phyloP scores from a whole-genome alignment of 352 stramenopile genomes.

The Globisporangium apiculatum region DNA sequence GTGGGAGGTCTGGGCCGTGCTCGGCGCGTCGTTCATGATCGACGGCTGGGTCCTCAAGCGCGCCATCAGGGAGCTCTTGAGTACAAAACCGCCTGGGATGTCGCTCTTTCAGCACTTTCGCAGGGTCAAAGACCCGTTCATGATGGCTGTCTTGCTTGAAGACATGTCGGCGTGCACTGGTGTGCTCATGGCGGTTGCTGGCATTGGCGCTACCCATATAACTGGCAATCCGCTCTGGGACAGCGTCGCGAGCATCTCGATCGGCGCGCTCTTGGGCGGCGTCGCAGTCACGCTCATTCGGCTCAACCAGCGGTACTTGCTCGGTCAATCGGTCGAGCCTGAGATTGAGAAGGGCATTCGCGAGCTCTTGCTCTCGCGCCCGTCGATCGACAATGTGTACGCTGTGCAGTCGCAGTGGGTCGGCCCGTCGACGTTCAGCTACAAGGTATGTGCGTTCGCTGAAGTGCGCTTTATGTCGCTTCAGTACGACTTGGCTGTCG shows the following conservation, averaged over 20 bases:
- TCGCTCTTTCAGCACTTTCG: conserved; percentile 65
- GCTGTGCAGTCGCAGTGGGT: conserved; percentile 97
- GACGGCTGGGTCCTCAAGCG: conserved; percentile 95
- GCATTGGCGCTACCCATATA: conserved; percentile 90
- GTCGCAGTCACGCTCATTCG: conserved; percentile 91
- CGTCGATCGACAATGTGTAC: conserved; percentile 93
- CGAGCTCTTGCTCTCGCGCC: conserved; percentile 65
- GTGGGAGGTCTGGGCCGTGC: conserved; percentile 94
- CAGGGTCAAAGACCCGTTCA: conserved; percentile 92
- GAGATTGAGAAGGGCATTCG: conserved; percentile 86
- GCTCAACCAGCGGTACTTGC: conserved; percentile 95
- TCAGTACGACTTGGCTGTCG: not conserved
- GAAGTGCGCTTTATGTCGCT: no score
- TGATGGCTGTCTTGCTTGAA: conserved; percentile 96
- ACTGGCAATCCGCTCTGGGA: conserved; percentile 94
- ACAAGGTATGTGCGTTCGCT: conserved; percentile 73
- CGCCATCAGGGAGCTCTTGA: conserved; percentile 81
- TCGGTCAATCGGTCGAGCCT: conserved; percentile 94
- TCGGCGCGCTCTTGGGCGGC: conserved; percentile 90
- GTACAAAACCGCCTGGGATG: conserved; percentile 66
- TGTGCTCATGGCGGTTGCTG: conserved; percentile 92
- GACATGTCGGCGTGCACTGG: conserved; percentile 95
- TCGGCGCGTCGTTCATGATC: conserved; percentile 92
- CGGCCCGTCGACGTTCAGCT: conserved; percentile 96
- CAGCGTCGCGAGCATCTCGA: conserved; percentile 92